Evolutionary conservation across 768 basidiomycete genomes (phyloP).

Genomic region (Rhizopogon roseolus): DNA sequence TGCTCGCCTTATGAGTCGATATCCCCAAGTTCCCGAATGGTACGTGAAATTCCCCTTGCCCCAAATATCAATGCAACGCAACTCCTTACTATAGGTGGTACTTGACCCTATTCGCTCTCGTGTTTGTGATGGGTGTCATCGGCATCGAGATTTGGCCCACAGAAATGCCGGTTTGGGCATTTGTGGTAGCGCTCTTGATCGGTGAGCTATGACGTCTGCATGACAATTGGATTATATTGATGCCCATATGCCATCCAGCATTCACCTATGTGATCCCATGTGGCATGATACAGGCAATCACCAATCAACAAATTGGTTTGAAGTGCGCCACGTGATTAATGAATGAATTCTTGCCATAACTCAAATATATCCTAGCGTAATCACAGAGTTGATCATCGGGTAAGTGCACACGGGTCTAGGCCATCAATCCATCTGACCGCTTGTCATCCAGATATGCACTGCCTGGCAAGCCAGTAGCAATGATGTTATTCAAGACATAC

Average conservation of each 20-base stretch:
- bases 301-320: slow-evolving; percentile 75
- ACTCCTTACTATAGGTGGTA: slow-evolving; percentile 62
- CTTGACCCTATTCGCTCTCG: slow-evolving; percentile 56
- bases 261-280: slow-evolving; percentile 46
- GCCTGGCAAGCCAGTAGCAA: slow-evolving; percentile 74
- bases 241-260: slow-evolving; percentile 15
- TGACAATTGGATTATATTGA: neutral
- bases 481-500: slow-evolving; percentile 86
- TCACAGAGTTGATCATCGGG: slow-evolving; percentile 79
- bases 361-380: slow-evolving; percentile 38
- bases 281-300: slow-evolving; percentile 65
- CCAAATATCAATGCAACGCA: neutral
- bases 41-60: neutral
- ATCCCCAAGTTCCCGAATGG: slow-evolving; percentile 37
- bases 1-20: slow-evolving; percentile 73
- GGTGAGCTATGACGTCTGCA: slow-evolving; percentile 26
- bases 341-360: neutral
- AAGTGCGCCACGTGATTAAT: slow-evolving; percentile 24
- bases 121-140: slow-evolving; percentile 67
- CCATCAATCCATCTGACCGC: neutral
- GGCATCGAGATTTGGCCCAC: slow-evolving; percentile 73
- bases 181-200: slow-evolving; percentile 60
- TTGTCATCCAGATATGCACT: slow-evolving; percentile 44
- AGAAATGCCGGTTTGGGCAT: slow-evolving; percentile 62
- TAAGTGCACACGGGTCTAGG: slow-evolving; percentile 2